A percentile compares a stretch with the other conserved stretches of the same genome.
These are phyloP conservation scores for Orbilia brochopaga DNA, from an alignment of 2,329 filamentous ascomycete genomes.

Conservation along the genomic window DNA sequence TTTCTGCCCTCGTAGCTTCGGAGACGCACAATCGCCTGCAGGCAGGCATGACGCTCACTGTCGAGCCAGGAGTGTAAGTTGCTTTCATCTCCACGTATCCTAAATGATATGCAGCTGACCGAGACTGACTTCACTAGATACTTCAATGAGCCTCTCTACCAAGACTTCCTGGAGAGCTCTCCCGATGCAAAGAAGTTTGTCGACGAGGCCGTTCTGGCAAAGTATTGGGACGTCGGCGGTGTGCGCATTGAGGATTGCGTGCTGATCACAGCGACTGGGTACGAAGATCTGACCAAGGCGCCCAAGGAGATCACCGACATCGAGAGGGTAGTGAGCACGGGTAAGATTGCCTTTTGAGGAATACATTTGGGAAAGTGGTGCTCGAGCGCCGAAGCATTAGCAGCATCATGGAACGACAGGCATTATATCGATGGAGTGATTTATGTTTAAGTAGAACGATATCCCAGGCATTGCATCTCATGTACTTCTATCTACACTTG, in stretches of 20 bases:
- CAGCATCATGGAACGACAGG: no score
- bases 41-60: conserved; percentile 74
- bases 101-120: no score
- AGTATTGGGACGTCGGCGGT: conserved; percentile 80
- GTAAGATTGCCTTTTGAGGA: background rate
- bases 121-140: conserved; percentile 63
- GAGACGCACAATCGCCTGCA: conserved; percentile 58
- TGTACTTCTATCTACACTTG: no score
- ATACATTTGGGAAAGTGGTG: background rate
- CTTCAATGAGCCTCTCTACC: conserved; percentile 75
- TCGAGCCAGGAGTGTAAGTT: conserved; percentile 74
- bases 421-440: no score
- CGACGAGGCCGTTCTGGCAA: conserved; percentile 68
- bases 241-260: conserved; percentile 93
- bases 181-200: conserved; percentile 68
- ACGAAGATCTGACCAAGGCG: conserved; percentile 81
- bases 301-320: conserved; percentile 66
- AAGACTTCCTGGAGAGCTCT: conserved; percentile 70
- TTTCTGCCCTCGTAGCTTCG: conserved; percentile 14
- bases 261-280: conserved; percentile 75
- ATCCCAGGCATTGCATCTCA: no score
- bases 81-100: background rate
- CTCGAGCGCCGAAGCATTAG: no score
- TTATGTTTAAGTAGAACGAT: no score
- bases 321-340: conserved; percentile 14